Conservation (phyloP, 495 filamentous ascomycete species). For the Copromyces sp. region DNA sequence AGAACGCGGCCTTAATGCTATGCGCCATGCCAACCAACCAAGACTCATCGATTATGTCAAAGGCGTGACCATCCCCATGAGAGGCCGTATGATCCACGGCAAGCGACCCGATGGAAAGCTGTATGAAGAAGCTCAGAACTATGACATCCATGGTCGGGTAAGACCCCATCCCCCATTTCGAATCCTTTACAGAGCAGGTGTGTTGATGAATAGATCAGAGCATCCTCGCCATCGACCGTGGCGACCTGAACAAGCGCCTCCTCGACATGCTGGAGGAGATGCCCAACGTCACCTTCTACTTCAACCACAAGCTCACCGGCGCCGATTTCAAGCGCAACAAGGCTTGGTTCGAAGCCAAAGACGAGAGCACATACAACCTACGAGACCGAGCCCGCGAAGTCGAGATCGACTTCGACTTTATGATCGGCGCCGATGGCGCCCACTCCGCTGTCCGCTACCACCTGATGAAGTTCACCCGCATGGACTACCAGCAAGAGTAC, state of each 20-base stretch:
- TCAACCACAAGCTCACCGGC: slow-evolving; percentile 83
- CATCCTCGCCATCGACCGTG: slow-evolving; percentile 56
- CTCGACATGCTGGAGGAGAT: slow-evolving; percentile 74
- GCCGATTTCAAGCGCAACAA: slow-evolving; percentile 67
- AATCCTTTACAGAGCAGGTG: background rate
- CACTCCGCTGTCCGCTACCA: slow-evolving; percentile 84
- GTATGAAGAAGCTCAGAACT: slow-evolving; percentile 71
- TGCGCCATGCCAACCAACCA: slow-evolving; percentile 52
- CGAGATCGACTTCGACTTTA: slow-evolving; percentile 74
- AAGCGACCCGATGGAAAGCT: slow-evolving; percentile 50
- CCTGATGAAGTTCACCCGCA: slow-evolving; percentile 83
- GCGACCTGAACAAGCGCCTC: slow-evolving; percentile 70
- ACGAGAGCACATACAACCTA: slow-evolving; percentile 3
- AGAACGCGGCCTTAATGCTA: slow-evolving; percentile 84
- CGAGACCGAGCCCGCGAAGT: slow-evolving; percentile 38
- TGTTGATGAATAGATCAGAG: slow-evolving; percentile 22
- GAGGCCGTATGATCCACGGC: slow-evolving; percentile 95
- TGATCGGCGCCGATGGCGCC: slow-evolving; percentile 94
- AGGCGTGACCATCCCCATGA: slow-evolving; percentile 76
- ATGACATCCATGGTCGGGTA: slow-evolving; percentile 84
- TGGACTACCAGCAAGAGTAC: slow-evolving; percentile 90
- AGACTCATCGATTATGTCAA: slow-evolving; percentile 65
- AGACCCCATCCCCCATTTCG: slow-evolving; percentile 7
- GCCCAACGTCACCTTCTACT: slow-evolving; percentile 81
- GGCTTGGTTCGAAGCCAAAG: slow-evolving; percentile 75